These are phyloP conservation scores for Aureobasidium leucospermi DNA, from an alignment of 2,329 filamentous ascomycete genomes.

Conservation along the genomic window DNA sequence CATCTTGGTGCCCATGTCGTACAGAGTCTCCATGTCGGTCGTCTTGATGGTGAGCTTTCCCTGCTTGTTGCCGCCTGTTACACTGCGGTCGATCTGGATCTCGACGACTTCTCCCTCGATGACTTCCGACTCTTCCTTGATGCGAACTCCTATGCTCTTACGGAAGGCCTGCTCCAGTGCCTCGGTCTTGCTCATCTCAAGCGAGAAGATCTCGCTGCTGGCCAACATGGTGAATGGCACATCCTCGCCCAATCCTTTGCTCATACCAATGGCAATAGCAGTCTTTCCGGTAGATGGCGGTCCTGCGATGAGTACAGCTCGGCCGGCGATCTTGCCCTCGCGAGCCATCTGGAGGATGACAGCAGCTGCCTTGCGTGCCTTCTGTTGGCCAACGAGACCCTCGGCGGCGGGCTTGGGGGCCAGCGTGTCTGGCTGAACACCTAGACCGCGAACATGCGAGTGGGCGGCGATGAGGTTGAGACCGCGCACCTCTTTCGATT, in stretches of 20 bases:
- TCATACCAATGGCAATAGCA: slow-evolving; percentile 97
- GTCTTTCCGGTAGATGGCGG: slow-evolving; percentile 97
- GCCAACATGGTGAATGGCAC: slow-evolving; percentile 95
- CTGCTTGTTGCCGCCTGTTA: slow-evolving; percentile 95
- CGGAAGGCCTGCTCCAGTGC: slow-evolving; percentile 97
- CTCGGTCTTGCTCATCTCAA: slow-evolving; percentile 99
- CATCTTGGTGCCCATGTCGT: slow-evolving; percentile 99
- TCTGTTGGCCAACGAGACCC: slow-evolving; percentile 90
- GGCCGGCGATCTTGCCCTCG: slow-evolving; percentile 94
- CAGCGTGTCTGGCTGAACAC: slow-evolving; percentile 84
- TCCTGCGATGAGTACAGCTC: slow-evolving; percentile 88
- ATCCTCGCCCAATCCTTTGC: slow-evolving; percentile 86
- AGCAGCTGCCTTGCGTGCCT: slow-evolving; percentile 91
- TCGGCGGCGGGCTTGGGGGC: slow-evolving; percentile 81
- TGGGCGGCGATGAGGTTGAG: slow-evolving; percentile 97
- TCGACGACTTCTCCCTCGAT: slow-evolving; percentile 99
- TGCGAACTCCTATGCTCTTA: slow-evolving; percentile 94
- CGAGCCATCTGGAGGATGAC: slow-evolving; percentile 98
- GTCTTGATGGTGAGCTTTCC: slow-evolving; percentile 99
- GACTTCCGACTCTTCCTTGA: slow-evolving; percentile 98
- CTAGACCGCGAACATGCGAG: slow-evolving; percentile 93
- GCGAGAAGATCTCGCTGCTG: slow-evolving; percentile 93
- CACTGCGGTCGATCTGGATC: slow-evolving; percentile 94
- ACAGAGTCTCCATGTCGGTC: slow-evolving; percentile 98
- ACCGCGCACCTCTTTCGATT: slow-evolving; percentile 90